phyloP scores from a whole-genome alignment of 108 stramenopile genomes.

The Mediolabrus comicus region DNA sequence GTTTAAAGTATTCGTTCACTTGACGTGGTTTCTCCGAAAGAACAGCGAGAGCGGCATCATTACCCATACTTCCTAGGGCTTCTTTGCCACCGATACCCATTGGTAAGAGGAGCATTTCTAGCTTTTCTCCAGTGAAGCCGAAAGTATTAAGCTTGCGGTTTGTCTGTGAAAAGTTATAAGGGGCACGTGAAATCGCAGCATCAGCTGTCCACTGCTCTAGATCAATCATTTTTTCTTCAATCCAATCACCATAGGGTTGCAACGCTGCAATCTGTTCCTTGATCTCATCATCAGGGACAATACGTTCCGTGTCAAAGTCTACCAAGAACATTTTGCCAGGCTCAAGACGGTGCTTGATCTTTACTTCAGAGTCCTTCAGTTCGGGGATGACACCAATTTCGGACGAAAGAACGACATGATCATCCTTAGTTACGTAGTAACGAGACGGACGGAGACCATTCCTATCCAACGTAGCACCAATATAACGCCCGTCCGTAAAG shows the following conservation, averaged over 20 bases:
- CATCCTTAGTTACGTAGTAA: slow-evolving; percentile 96
- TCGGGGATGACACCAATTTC: slow-evolving; percentile 94
- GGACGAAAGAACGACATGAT: slow-evolving; percentile 91
- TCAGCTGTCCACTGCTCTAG: slow-evolving; percentile 76
- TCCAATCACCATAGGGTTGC: slow-evolving; percentile 91
- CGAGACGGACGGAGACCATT: slow-evolving; percentile 95
- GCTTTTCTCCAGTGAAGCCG: slow-evolving; percentile 92
- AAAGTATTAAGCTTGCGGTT: slow-evolving; percentile 88
- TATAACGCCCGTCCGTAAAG: slow-evolving; percentile 94
- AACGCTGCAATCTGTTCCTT: slow-evolving; percentile 90
- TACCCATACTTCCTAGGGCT: slow-evolving; percentile 96
- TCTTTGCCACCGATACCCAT: slow-evolving; percentile 94
- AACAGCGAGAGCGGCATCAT: slow-evolving; percentile 96
- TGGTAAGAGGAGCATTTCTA: slow-evolving; percentile 93
- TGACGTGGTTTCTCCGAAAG: slow-evolving; percentile 92
- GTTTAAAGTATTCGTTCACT: slow-evolving; percentile 97
- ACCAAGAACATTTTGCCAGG: slow-evolving; percentile 98
- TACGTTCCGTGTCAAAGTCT: slow-evolving; percentile 91
- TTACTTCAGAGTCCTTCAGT: slow-evolving; percentile 80
- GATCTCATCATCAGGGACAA: slow-evolving; percentile 96
- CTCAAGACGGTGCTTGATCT: slow-evolving; percentile 94
- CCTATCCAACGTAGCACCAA: slow-evolving; percentile 93
- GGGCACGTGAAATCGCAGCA: slow-evolving; percentile 23
- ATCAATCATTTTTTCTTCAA: slow-evolving; percentile 74
- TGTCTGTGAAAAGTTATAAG: slow-evolving; percentile 77